phyloP scores from a whole-genome alignment of 805 yeast genomes.

The Blastobotrys chiropterorum region DNA sequence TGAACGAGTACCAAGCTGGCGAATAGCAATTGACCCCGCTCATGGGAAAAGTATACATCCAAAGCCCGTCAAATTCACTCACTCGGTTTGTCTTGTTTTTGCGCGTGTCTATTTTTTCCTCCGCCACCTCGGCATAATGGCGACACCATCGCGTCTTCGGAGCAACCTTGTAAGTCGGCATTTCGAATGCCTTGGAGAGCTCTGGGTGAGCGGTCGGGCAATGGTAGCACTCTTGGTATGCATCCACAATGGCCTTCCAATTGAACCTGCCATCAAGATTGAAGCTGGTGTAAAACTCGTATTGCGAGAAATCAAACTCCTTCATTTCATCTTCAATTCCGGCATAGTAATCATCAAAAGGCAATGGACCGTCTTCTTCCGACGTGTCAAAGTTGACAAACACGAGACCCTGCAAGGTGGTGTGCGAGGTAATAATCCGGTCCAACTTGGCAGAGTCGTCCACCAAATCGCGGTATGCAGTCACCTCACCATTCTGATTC shows the following conservation, averaged over 20 bases:
- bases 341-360: neutral
- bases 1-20: conserved; percentile 3
- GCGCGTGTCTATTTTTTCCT: neutral
- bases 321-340: neutral
- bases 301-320: neutral
- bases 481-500: neutral
- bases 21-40: conserved; percentile 4
- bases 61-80: neutral
- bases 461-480: neutral
- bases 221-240: neutral
- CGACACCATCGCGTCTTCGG: conserved; percentile 1
- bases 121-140: neutral
- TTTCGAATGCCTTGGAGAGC: conserved; percentile 1
- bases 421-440: neutral
- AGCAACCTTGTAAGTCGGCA: conserved; percentile 1
- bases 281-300: conserved; percentile 1
- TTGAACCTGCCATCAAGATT: neutral
- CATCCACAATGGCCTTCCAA: conserved; percentile 2
- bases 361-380: neutral
- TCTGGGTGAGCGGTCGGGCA: conserved; percentile 2
- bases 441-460: neutral
- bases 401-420: neutral
- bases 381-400: neutral
- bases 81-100: neutral
- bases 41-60: conserved; percentile 2